A percentile compares a stretch with the other conserved stretches of the same genome.
Evolutionary conservation across 108 stramenopile species (phyloP).

Genomic region (Mayamaea pseudoterrestris): DNA sequence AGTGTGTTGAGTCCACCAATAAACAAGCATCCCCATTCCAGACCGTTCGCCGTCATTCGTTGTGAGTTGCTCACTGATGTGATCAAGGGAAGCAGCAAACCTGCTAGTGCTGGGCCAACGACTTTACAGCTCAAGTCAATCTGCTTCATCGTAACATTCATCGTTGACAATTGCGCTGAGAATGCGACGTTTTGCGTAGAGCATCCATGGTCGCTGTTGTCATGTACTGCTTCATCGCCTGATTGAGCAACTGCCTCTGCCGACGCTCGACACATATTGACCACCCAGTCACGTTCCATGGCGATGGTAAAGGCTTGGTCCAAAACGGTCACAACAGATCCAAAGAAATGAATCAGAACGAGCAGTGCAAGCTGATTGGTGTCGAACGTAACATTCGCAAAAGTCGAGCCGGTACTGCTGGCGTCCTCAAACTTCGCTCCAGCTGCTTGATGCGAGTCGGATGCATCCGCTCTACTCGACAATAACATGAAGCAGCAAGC

Average conservation of each 20-base stretch:
- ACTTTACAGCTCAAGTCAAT: constrained; percentile 45
- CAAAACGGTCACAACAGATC: constrained; percentile 26
- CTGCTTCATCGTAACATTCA: constrained; percentile 51
- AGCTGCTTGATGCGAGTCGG: no score
- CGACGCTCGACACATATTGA: constrained; percentile 30
- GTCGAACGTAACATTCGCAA: no score
- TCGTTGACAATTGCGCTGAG: constrained; percentile 21
- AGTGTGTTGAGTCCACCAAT: constrained; percentile 31
- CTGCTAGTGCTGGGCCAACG: constrained; percentile 36
- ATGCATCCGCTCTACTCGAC: no score
- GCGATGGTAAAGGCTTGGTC: constrained; percentile 38
- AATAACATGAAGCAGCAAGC: constrained; percentile 19
- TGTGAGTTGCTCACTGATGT: no score
- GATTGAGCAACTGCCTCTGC: no score
- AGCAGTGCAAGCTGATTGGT: no score
- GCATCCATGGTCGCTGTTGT: no score
- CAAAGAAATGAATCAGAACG: constrained; percentile 37
- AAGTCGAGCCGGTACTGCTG: no score
- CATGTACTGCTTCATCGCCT: no score
- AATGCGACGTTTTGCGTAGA: background rate
- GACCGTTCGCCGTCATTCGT: no score
- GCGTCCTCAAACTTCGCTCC: no score
- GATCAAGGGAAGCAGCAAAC: constrained; percentile 18
- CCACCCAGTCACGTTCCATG: constrained; percentile 59
- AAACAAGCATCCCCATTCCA: constrained; percentile 20